Evolutionary conservation across 2,329 filamentous ascomycete genomes (phyloP), one percentile per base, ranked within the genome.

Genomic region (Penicillium hesseltinei): DNA sequence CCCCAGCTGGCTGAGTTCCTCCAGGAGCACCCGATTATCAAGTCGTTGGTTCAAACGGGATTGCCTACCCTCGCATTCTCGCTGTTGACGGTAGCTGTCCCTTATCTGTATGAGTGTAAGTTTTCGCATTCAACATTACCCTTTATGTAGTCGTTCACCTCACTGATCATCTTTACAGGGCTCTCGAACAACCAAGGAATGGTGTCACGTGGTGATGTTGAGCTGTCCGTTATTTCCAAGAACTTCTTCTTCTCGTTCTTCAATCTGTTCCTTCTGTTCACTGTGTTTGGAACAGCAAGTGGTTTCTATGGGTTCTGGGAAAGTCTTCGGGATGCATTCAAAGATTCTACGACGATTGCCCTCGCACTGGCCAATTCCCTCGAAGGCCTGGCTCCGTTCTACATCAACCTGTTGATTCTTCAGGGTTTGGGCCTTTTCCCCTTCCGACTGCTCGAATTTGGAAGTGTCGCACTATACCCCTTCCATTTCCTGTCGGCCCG

Each of bases 211-310:
- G 91, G 91, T 44, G 94, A 99, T 61, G 88, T 99, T 23, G 94
- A 97, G 74, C 82, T 99, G 7, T 97, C 94, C 0, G 82, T 95
- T 44, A 93, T 99, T 63, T 96, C 91, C 53, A 99, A 99, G 78
- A 99, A 97, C 75, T 99, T 97, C 78, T 96, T 97, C 81, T 99
- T 99, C 73, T 92, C 90, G 10, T 99, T 99, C 76, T 97, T 99
- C 84, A 99, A 99, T 76, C 91, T 97, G 56, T 99, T 99, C 76
- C 84, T 97, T 50, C 85, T 97, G 44, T 97, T 97, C 73, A 95
- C 93, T 1, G 83, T 94, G 27, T 90, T 96, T 45, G 90, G 89
- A 53, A 91, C 92, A 5, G 91, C 86, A 2, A 86, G 88, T 39
- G 85, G 88, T 53, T 90, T 96, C 69, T 86, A 86, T 75, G 80